Percentiles rank a stretch among this genome's conserved stretches.
phyloP scores from a whole-genome alignment of 2,329 filamentous ascomycete genomes.

The Aspergillus sp. region DNA sequence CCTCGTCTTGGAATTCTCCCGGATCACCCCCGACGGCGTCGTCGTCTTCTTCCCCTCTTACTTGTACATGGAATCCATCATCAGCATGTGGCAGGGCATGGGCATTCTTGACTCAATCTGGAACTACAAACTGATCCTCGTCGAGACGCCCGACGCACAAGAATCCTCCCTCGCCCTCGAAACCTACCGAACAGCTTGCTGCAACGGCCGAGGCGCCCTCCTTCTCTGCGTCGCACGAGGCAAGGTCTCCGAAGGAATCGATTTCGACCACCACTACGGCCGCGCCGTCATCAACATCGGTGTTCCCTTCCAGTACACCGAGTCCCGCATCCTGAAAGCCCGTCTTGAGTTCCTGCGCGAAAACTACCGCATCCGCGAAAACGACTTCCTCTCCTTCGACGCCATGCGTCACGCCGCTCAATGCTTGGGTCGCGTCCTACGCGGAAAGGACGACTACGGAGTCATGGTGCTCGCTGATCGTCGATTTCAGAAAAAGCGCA shows the following conservation, averaged over 20 bases:
- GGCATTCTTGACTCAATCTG: conserved; percentile 95
- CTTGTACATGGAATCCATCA: conserved; percentile 98
- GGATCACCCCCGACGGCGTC: conserved; percentile 92
- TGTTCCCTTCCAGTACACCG: conserved; percentile 97
- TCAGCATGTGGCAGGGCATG: conserved; percentile 99
- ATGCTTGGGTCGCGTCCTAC: conserved; percentile 87
- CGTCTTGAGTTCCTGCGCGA: conserved; percentile 94
- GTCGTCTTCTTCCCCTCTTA: conserved; percentile 99
- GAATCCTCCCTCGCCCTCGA: conserved; percentile 94
- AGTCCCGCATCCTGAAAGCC: conserved; percentile 94
- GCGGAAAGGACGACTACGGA: conserved; percentile 98
- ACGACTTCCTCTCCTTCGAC: conserved; percentile 97
- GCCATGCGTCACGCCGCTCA: conserved; percentile 99
- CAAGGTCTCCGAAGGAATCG: conserved; percentile 96
- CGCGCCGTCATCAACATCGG: conserved; percentile 94
- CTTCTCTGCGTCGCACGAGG: conserved; percentile 93
- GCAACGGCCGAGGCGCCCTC: conserved; percentile 91
- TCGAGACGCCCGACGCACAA: conserved; percentile 96
- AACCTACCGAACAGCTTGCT: conserved; percentile 95
- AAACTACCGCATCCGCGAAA: conserved; percentile 93
- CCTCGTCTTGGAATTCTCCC: conserved; percentile 89
- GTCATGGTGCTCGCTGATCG: conserved; percentile 98
- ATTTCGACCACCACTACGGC: conserved; percentile 98
- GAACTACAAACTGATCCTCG: conserved; percentile 98
- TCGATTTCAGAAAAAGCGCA: conserved; percentile 87